These are phyloP conservation scores for Galium porrigens DNA, from an alignment of 305 asterid genomes.

Conservation along the genomic window DNA sequence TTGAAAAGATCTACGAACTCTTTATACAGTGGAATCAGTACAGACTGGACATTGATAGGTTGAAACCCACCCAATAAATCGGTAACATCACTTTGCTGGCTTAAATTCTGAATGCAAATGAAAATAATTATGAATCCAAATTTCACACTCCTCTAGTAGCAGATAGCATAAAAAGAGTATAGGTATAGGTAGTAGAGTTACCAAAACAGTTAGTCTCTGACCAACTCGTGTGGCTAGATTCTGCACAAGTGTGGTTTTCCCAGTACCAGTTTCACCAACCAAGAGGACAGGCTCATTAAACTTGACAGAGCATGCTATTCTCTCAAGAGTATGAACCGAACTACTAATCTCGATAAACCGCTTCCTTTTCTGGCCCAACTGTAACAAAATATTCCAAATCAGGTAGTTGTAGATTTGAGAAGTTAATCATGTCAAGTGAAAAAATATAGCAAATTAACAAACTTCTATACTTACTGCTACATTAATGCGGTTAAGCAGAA, in stretches of 20 bases:
- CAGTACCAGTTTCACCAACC: conserved; percentile 99
- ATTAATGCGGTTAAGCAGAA: conserved; percentile 32
- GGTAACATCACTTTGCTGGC: conserved; percentile 93
- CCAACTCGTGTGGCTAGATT: conserved; percentile 63
- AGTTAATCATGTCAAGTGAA: neutral
- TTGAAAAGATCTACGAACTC: conserved; percentile 60
- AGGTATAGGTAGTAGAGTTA: conserved; percentile 23
- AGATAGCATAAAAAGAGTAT: neutral
- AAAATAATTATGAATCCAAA: conserved; percentile 9
- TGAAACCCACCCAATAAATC: conserved; percentile 85
- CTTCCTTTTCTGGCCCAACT: conserved; percentile 44
- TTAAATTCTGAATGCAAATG: conserved; percentile 54
- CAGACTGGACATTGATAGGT: conserved; percentile 73
- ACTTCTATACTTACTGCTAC: conserved; percentile 31
- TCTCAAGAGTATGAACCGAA: conserved; percentile 76
- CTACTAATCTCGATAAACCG: conserved; percentile 67
- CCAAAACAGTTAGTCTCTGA: conserved; percentile 86
- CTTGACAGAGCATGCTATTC: conserved; percentile 72
- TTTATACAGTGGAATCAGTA: conserved; percentile 60
- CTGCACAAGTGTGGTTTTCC: conserved; percentile 97
- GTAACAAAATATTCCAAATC: conserved; percentile 12
- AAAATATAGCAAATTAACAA: conserved; percentile 7
- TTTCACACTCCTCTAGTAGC: conserved; percentile 3
- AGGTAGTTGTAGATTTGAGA: conserved; percentile 3
- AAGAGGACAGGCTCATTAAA: conserved; percentile 82